These are phyloP conservation scores for Parathielavia appendiculata DNA, from an alignment of 495 filamentous ascomycete genomes.

Conservation along the genomic window DNA sequence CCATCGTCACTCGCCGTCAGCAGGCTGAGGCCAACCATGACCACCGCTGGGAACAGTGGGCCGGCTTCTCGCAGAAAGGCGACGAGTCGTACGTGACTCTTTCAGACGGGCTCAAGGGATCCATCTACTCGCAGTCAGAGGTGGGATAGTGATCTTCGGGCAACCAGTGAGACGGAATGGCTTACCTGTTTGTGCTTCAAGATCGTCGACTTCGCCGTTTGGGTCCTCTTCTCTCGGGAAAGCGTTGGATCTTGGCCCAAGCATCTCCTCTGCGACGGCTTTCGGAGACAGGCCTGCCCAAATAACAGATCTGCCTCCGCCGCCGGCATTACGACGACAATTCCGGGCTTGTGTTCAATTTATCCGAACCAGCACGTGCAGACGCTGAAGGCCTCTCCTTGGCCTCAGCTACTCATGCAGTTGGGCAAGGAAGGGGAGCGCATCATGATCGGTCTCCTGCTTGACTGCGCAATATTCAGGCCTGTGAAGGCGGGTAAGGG, in stretches of 20 bases:
- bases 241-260: slow-evolving; percentile 49
- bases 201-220: slow-evolving; percentile 82
- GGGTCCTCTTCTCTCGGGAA: slow-evolving; percentile 61
- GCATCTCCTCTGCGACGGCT: slow-evolving; percentile 78
- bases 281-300: slow-evolving; percentile 40
- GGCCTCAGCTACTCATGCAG: slow-evolving; percentile 65
- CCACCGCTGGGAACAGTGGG: slow-evolving; percentile 52
- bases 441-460: slow-evolving; percentile 73
- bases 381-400: slow-evolving; percentile 62
- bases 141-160: slow-evolving; percentile 36
- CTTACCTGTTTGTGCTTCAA: slow-evolving; percentile 32
- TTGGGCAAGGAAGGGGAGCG: slow-evolving; percentile 72
- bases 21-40: slow-evolving; percentile 27
- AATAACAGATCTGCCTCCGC: slow-evolving; percentile 10
- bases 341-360: slow-evolving; percentile 50
- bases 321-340: neutral
- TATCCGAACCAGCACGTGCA: slow-evolving; percentile 67
- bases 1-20: slow-evolving; percentile 53
- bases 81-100: slow-evolving; percentile 49
- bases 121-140: slow-evolving; percentile 53
- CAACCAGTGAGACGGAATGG: neutral
- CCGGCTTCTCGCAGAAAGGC: slow-evolving; percentile 60
- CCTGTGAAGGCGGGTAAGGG: slow-evolving; percentile 52
- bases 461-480: slow-evolving; percentile 74
- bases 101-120: slow-evolving; percentile 40